Base-by-base conservation (phyloP, 2,329 filamentous ascomycete species). In the Aspergillus sojae region DNA sequence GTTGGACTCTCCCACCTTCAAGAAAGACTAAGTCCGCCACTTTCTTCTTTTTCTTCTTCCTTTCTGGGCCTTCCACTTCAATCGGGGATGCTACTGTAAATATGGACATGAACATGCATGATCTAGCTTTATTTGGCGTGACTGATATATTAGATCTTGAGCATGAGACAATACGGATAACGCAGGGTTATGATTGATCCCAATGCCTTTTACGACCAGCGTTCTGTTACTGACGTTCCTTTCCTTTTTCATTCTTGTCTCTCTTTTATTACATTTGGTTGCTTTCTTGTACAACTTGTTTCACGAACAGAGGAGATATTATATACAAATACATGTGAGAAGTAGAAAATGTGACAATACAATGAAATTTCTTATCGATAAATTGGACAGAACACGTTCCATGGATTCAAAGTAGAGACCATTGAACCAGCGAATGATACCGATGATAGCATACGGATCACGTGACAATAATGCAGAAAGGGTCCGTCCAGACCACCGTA, bases 151-250 rank as follows among this genome's bases (percentile, higher is more conserved):
- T 63, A 56, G 52, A 58, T 66, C 36, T 52, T 65, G 61, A 63
- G 58, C 57, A 67, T 64, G 62, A 67, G 62, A 65, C 64, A 68
- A 62, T 68, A 72, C 68, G 68, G 70, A 71, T 69, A 59, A 75
- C 68, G 73, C 67, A 73, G 71, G 71, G 71, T 70, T 72, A 77
- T 67, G 74, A 77, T 68, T 68, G 61, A 68, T 70, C 65, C 62
- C 57, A 68, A 69, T 69, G 70, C 69, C 64, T 65, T 67, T 68
- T 65, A 71, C 60, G 67, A 76, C 67, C 67, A 72, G 72, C 71
- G 71, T 72, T 74, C 60, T 60, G 60, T 64, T 68, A 55, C 64
- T 50, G 53, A 60, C 64, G 43, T 65, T 50, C 52, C 12, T 63
- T 66, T 58, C 32, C 21, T 50, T 58, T 66, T 67, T 53, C 32